Base-by-base conservation (phyloP, 208 protist genomes). In the Leishmania gerbilli region DNA sequence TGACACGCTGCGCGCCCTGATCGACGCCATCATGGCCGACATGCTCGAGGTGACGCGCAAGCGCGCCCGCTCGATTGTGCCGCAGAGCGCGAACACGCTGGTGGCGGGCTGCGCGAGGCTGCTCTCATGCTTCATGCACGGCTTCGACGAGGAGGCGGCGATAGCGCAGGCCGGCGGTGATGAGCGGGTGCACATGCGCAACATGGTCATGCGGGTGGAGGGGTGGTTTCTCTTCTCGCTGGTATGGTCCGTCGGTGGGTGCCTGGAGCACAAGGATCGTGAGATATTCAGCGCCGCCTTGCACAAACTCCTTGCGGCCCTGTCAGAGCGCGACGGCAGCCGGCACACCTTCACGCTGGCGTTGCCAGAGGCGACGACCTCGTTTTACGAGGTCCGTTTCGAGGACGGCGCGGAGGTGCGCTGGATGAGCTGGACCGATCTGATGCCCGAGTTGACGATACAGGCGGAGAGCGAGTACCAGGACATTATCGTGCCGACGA, bases 401-500 rank as follows among this genome's bases (percentile, higher is more conserved):
- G 90, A 93, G 69, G 92, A 93, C 71, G 86, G 77, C n/a, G 85
- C 81, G 17, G 94, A 96, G 79, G 84, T 95, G 77, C 90, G 87
- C 81, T 95, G 97, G 62, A 90, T 90, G 13, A 90, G 89, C 76
- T 98, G 96, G 95, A 31, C 90, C 27, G 94, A 97, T 74, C 86
- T 91, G 56, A 89, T 98, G 71, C 90, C 91, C 4, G 94, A 97
- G 81, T 83, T 98, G 78, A 79, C 74, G 34, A 98, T 98, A 79
- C 79, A 88, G 4, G 89, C 95, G 76, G 92, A 89, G 60, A 88
- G 84, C 68, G 94, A 98, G 91, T 98, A 98, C 82, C 96, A 98
- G 78, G 92, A 98, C 79, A 95, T 99, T 77, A 98, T 99, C 80
- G 98, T 99, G 19, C 96, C 97, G 3, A 99, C 98, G 13, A 93